A percentile compares a stretch with the other conserved stretches of the same genome.
These are phyloP conservation scores for Achaetomiella virescens DNA, from an alignment of 495 filamentous ascomycete species.

Conservation along the genomic window DNA sequence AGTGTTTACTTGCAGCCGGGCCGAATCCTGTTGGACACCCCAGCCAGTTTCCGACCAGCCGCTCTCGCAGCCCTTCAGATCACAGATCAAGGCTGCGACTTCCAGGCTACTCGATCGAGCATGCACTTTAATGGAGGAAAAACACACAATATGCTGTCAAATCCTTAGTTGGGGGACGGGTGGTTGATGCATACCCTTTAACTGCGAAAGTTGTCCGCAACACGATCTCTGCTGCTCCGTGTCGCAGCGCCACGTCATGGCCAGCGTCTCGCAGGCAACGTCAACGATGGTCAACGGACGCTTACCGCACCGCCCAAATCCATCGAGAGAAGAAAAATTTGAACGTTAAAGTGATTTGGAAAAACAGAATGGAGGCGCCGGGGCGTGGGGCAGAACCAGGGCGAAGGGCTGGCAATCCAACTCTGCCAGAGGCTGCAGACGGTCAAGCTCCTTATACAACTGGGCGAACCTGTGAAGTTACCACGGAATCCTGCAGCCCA, in stretches of 20 bases:
- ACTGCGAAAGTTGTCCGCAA: constrained; percentile 15
- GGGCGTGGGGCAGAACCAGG: constrained; percentile 8
- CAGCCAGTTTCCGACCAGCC: constrained; percentile 12
- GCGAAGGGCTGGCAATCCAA: constrained; percentile 11
- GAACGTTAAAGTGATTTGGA: constrained; percentile 18
- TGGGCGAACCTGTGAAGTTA: constrained; percentile 5
- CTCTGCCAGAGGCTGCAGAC: constrained; percentile 10
- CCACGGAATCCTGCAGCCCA: constrained; percentile 2
- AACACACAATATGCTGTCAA: constrained; percentile 20
- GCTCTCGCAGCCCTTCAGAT: constrained; percentile 22
- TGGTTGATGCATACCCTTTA: constrained; percentile 32
- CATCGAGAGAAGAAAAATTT: constrained; percentile 17
- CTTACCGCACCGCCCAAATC: constrained; percentile 25
- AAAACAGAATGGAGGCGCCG: constrained; percentile 17
- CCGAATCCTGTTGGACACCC: constrained; percentile 11
- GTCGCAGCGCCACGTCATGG: constrained; percentile 26
- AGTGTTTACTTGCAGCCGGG: constrained; percentile 27
- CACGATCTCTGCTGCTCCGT: constrained; percentile 12
- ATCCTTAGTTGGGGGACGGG: constrained; percentile 17
- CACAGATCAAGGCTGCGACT: constrained; percentile 20
- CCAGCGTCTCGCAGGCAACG: constrained; percentile 16
- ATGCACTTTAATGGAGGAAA: constrained; percentile 20
- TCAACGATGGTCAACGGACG: constrained; percentile 14
- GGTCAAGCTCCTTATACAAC: constrained; percentile 19
- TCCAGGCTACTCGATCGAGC: constrained; percentile 22